Base-by-base conservation (phyloP, 305 asterid species). In the Fraxinus baroniana region DNA sequence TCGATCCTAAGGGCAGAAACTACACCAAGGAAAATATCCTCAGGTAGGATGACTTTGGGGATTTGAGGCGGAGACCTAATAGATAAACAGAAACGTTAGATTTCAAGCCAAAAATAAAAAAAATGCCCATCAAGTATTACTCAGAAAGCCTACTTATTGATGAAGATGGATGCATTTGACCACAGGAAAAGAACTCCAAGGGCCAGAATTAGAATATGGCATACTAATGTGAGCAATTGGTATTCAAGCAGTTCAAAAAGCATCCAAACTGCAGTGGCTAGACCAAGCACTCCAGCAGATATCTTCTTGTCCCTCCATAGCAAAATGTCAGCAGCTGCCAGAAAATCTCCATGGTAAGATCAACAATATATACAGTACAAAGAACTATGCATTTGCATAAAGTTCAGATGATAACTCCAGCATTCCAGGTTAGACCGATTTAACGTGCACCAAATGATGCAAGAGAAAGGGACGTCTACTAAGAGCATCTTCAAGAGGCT, bases 161-260 rank as follows among this genome's bases (percentile, higher is more conserved):
- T 87, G 46, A 91, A 92, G 80, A 88, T 76, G 80, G 97, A 87
- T 24, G 92, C 97, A 87, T 93, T 94, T 74, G 99, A 92, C 97
- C 94, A 91, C 80, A 94, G 87, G 85, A 94, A 95, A 39, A 90
- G 84, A 84, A 93, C 60, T 60, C 92, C 94, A 73, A 93, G 89
- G 73, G 89, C 93, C 83, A 92, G 87, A 85, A 95, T 93, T 85
- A 93, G 88, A 72, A 91, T 39, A 86, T 95, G 99, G 90, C 97
- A 94, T 78, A 92, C 91, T 30, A 95, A 89, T 41, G 97, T 82
- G 24, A 95, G 96, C 87, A 95, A 86, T 86, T 95, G 96, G 88
- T 95, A 95, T 78, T 95, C 97, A 64, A 94, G 86, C 97, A 94
- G 57, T 88, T 95, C 99, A 84, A 94, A 95, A 78, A 95, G 94